Base-by-base conservation (phyloP, 2,329 filamentous ascomycete genomes). In the Dothiorella sarmentorum region DNA sequence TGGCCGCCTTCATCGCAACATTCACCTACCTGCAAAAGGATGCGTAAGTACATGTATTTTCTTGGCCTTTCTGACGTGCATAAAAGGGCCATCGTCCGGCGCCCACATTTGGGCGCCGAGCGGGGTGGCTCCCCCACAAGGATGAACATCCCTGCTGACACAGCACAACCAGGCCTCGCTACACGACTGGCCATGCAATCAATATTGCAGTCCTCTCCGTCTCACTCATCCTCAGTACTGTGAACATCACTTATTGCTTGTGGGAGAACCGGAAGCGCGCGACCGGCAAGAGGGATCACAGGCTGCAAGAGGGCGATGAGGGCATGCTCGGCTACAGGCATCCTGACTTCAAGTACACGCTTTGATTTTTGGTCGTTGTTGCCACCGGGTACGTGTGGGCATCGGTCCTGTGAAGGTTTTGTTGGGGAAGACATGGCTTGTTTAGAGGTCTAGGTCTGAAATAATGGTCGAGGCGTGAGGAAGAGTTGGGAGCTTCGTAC, bases 21-120 rank as follows among this genome's bases (percentile, higher is more conserved):
- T 82, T 82, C 61, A 75, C 81, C 45, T 84, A 79, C 63, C 62
- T 82, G 42, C 65, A 71, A 35, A 65, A 65, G 3, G 78, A 84
- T 65, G 72, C 71, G 53, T 69, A 63, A 56, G 67, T 60, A 20
- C 22, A 37, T 26, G n/a, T 13, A 9, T 42, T 10, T 26, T 29
- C 20, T 51, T 10, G 26, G 13, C 26, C 13, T 45, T 13, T 27
- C 13, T 29, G 35, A 38, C 47, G 33, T 52, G 31, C 47, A 35
- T 53, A n/a, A n/a, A n/a, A n/a, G n/a, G n/a, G n/a, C n/a, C 49
- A 20, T n/a, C 17, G 5, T 51, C 45, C 49, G 49, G 49, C 49
- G n/a, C 49, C 22, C 27, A 38, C 0, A 2, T 15, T n/a, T 33
- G 40, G 52, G 20, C 52, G 38, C 52, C 52, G 52, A 56, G 35